Evolutionary conservation across 805 yeast species (phyloP).

Genomic region (Blastobotrys attinorum): DNA sequence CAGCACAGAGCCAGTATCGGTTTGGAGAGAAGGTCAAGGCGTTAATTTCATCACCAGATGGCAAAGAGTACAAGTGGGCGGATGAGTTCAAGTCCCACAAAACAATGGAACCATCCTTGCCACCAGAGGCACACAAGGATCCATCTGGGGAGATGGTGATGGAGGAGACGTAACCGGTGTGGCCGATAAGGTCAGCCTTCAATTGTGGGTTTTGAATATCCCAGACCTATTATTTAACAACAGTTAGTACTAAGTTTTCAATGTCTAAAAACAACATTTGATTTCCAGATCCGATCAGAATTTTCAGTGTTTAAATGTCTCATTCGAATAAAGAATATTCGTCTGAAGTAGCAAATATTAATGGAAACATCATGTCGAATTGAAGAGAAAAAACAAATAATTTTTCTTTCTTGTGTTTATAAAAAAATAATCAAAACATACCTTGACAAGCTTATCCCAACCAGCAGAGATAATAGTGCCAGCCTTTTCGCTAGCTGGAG

Average conservation of each 20-base stretch:
- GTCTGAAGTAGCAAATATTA: constrained; percentile 99
- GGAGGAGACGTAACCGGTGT: constrained; percentile 97
- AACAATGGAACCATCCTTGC: constrained; percentile 98
- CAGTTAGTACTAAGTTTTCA: constrained; percentile 4
- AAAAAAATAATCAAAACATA: constrained; percentile 45
- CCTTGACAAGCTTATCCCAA: constrained; percentile 98
- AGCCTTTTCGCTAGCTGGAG: constrained; percentile 59
- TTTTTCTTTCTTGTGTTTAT: not conserved
- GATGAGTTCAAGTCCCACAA: constrained; percentile 92
- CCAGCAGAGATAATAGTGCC: constrained; percentile 91
- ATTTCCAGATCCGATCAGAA: constrained; percentile 57
- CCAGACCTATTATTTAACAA: constrained; percentile 65
- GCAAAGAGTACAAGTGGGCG: constrained; percentile 84
- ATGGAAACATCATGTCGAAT: constrained; percentile 56
- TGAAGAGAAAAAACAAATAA: constrained; percentile 9
- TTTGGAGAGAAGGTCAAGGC: constrained; percentile 99
- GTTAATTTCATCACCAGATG: constrained; percentile 93
- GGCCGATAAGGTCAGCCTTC: constrained; percentile 96
- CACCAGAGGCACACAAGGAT: constrained; percentile 98
- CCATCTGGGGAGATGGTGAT: constrained; percentile 99
- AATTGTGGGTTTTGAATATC: constrained; percentile 76
- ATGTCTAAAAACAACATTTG: not conserved
- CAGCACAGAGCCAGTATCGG: constrained; percentile 99
- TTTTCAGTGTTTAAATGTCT: constrained; percentile 99
- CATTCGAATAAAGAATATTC: constrained; percentile 57